Conservation (phyloP, 768 basidiomycete genomes). For the Suillus variegatus region DNA sequence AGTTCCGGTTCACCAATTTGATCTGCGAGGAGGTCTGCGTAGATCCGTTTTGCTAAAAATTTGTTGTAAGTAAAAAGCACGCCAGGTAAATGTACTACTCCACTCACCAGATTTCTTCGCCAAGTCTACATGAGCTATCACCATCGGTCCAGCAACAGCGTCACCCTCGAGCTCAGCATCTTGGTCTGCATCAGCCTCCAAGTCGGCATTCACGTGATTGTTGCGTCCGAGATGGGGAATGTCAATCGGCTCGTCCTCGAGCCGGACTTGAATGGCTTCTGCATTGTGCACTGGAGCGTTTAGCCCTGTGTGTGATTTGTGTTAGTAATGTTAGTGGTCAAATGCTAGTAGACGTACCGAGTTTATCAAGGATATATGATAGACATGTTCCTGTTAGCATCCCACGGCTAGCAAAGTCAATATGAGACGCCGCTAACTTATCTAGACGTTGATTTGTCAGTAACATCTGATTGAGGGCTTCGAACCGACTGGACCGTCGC, state of each 20-base stretch:
- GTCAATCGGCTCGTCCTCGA: no score
- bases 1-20: constrained; percentile 1
- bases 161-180: no score
- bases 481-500: constrained; percentile 21
- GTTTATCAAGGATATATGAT: not conserved
- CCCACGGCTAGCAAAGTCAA: constrained; percentile 18
- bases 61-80: no score
- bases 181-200: no score
- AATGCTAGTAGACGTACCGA: constrained; percentile 5
- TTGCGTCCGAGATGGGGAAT: no score
- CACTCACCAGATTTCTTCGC: constrained; percentile 3
- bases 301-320: not conserved
- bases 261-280: no score
- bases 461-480: constrained; percentile 17
- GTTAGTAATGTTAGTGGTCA: no score
- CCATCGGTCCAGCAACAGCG: constrained; percentile 5
- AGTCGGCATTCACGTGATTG: no score
- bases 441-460: constrained; percentile 28
- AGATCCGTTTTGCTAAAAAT: no score
- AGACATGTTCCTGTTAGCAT: constrained; percentile 22
- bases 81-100: no score
- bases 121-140: constrained; percentile 15
- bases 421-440: constrained; percentile 12
- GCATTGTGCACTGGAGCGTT: no score
- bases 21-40: not conserved